Conservation (phyloP, 1,284 basidiomycete species). For the Polyporus tsugae region DNA sequence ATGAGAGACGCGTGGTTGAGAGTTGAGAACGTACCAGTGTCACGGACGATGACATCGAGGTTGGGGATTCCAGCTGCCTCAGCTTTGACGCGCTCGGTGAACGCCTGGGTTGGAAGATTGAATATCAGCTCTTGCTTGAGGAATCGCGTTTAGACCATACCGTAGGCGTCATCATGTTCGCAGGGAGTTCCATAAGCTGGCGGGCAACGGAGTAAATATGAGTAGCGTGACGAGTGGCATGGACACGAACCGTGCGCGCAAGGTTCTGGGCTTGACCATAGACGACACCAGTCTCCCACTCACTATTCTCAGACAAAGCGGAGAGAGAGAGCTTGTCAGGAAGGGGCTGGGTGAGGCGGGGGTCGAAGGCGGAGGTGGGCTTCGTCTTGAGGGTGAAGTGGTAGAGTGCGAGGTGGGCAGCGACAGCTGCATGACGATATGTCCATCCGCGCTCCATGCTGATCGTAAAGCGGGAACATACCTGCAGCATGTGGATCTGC, state of each 20-base stretch:
- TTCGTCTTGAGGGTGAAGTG: conserved; percentile 81
- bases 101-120: conserved; percentile 51
- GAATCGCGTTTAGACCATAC: conserved; percentile 40
- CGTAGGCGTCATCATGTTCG: conserved; percentile 85
- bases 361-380: conserved; percentile 65
- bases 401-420: conserved; percentile 76
- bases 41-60: conserved; percentile 76
- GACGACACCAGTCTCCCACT: conserved; percentile 77
- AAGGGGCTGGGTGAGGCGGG: conserved; percentile 54
- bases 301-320: conserved; percentile 54
- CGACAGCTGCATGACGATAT: conserved; percentile 65
- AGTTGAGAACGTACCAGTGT: conserved; percentile 63
- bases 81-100: conserved; percentile 74
- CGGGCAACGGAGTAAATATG: not conserved
- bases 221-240: no score
- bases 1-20: not conserved
- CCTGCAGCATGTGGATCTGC: conserved; percentile 79
- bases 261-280: conserved; percentile 88
- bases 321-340: conserved; percentile 58
- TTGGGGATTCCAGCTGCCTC: conserved; percentile 76
- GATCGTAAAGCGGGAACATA: conserved; percentile 36
- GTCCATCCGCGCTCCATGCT: not conserved
- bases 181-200: conserved; percentile 85
- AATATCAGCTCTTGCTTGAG: not conserved
- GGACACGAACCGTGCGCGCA: conserved; percentile 67